These are phyloP conservation scores for Acidiella bohemica DNA, from an alignment of 495 filamentous ascomycete species.

Conservation along the genomic window DNA sequence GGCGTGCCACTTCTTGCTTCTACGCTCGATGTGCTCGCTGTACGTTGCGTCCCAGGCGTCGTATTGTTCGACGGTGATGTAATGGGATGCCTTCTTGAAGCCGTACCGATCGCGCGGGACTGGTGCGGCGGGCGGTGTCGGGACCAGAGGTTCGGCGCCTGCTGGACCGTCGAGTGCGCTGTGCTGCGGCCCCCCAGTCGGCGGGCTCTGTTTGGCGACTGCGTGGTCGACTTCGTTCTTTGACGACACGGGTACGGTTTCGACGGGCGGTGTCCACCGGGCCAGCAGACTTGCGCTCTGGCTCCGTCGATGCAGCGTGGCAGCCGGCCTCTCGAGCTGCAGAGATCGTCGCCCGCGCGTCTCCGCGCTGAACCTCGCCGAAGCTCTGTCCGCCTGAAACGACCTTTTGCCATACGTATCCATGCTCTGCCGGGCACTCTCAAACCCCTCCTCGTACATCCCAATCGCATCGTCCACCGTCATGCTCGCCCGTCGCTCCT, in stretches of 20 bases:
- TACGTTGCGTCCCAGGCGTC: conserved; percentile 70
- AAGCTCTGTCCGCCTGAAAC: conserved; percentile 6
- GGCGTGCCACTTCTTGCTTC: conserved; percentile 67
- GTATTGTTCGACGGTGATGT: conserved; percentile 63
- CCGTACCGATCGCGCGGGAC: conserved; percentile 67
- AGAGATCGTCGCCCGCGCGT: neutral
- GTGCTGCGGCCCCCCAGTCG: neutral
- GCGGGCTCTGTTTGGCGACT: too few species aligned
- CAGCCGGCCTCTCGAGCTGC: conserved; percentile 1
- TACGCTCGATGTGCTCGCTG: conserved; percentile 49
- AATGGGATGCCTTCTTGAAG: conserved; percentile 75
- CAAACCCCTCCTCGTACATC: conserved; percentile 80
- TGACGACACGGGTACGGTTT: neutral
- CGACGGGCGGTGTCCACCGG: conserved; percentile 5
- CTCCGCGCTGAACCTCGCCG: conserved; percentile 2
- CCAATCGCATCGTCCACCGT: conserved; percentile 87
- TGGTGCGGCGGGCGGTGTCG: conserved; percentile 3
- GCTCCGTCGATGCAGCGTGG: conserved; percentile 19
- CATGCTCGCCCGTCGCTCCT: conserved; percentile 46
- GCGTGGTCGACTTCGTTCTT: too few species aligned
- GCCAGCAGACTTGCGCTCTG: conserved; percentile 17
- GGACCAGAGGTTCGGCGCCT: neutral
- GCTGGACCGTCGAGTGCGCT: neutral
- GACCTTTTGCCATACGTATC: conserved; percentile 27
- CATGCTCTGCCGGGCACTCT: conserved; percentile 17